Conservation (phyloP, 352 stramenopile genomes). For the Phytophthora brassicae region DNA sequence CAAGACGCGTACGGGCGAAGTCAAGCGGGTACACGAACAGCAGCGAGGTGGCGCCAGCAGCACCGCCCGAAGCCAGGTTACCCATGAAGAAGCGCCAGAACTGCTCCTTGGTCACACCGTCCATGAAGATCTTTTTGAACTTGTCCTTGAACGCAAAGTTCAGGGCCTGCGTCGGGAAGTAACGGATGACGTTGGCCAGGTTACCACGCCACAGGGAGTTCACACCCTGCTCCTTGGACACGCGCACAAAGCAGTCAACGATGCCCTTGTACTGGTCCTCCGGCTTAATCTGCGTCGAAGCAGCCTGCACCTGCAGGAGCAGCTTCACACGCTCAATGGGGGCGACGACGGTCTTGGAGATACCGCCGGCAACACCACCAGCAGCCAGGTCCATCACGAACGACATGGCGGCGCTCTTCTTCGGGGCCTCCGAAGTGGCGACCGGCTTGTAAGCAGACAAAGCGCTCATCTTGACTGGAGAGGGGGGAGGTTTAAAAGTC, state of each 20-base stretch:
- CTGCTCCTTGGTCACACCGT: slow-evolving; percentile 93
- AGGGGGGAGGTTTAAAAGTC: slow-evolving; percentile 38
- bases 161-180: slow-evolving; percentile 91
- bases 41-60: slow-evolving; percentile 96
- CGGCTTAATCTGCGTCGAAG: slow-evolving; percentile 89
- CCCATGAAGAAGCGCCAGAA: slow-evolving; percentile 98
- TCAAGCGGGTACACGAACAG: slow-evolving; percentile 98
- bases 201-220: slow-evolving; percentile 92
- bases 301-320: slow-evolving; percentile 90
- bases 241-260: slow-evolving; percentile 88
- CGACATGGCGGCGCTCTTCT: slow-evolving; percentile 50
- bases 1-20: slow-evolving; percentile 98
- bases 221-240: slow-evolving; percentile 89
- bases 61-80: slow-evolving; percentile 97
- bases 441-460: slow-evolving; percentile 79
- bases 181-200: slow-evolving; percentile 91
- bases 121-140: slow-evolving; percentile 91
- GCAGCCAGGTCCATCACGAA: slow-evolving; percentile 87
- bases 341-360: slow-evolving; percentile 91
- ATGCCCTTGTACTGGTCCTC: slow-evolving; percentile 93
- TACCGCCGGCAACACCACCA: slow-evolving; percentile 83
- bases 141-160: slow-evolving; percentile 96
- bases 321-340: slow-evolving; percentile 93
- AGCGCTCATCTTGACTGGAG: slow-evolving; percentile 65
- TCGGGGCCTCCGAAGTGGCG: slow-evolving; percentile 58